Base-by-base conservation (phyloP, 179 eudicot genomes). In the Beta corolliflora region DNA sequence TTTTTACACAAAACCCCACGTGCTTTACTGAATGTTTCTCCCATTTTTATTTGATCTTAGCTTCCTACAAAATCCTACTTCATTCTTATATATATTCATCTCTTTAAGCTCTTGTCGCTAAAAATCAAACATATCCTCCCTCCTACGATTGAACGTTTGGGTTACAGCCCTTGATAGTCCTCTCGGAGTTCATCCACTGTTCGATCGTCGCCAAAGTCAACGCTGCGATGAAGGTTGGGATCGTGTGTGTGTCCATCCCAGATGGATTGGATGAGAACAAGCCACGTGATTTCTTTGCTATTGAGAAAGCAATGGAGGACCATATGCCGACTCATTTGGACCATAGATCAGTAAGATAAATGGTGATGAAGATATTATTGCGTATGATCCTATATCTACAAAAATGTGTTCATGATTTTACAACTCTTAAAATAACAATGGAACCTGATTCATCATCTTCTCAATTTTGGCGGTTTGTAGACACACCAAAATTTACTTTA, bases 281-380 rank as follows among this genome's bases (percentile, higher is more conserved):
- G 65, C 86, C 90, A 0, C 87, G 78, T n/a, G 97, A 91, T 81
- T 94, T 94, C 79, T 91, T 91, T 6, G 80, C 92, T 8, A 83
- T 90, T 44, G 97, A 93, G 81, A 82, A 6, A 78, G 92, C 91
- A 9, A 93, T 93, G 98, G 98, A 94, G 85, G 84, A 83, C 63
- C 31, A 73, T 74, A 93, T 93, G 97, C 92, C 97, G 45, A 9
- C 15, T 16, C 84, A 86, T 56, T 80, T 94, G 14, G 91, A 89
- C 75, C 81, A 84, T 10, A 54, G 14, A 23, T 94, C 52, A 61
- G 75, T 21, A 67, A 84, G 48, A 13, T 84, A 81, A 85, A 80
- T 14, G 81, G 63, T 50, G 83, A 71, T 7, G 83, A 73, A 5
- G 87, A 71, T 1, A 86, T 55, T 10, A 81, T 89, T 53, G 92